These are phyloP conservation scores for Seiridium unicorne DNA, from an alignment of 2,329 filamentous ascomycete genomes.

Conservation along the genomic window DNA sequence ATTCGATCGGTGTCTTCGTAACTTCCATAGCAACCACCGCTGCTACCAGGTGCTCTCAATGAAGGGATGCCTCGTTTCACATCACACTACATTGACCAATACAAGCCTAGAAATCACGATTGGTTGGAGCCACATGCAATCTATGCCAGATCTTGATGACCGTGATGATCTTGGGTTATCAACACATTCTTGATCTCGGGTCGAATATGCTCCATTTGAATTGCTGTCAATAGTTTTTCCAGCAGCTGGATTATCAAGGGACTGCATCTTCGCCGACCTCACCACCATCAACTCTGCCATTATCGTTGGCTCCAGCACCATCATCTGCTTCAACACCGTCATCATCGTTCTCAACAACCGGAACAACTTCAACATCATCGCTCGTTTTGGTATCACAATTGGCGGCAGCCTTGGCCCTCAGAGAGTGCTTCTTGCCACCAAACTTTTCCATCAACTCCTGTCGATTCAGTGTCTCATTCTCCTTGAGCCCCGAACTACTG, in stretches of 20 bases:
- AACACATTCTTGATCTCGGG: too few species aligned
- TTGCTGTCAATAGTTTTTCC: background rate
- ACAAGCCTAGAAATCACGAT: too few species aligned
- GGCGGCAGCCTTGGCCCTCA: background rate
- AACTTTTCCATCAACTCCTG: background rate
- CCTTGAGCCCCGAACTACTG: background rate
- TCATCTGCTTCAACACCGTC: background rate
- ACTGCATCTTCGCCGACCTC: background rate
- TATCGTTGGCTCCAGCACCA: too few species aligned
- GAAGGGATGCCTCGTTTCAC: too few species aligned
- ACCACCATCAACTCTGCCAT: background rate
- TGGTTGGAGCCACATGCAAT: too few species aligned
- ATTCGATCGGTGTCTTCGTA: too few species aligned
- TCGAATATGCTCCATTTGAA: too few species aligned
- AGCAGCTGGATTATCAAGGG: background rate
- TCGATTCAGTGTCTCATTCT: slow-evolving; percentile 4
- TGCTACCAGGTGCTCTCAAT: too few species aligned
- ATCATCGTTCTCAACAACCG: background rate
- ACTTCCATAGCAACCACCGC: too few species aligned
- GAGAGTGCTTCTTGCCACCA: background rate
- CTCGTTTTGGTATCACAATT: background rate
- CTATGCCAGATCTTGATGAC: too few species aligned
- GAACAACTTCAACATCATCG: background rate
- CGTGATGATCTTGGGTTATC: too few species aligned
- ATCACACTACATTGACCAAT: too few species aligned